These are phyloP conservation scores for Beverwykella pulmonaria DNA, from an alignment of 495 filamentous ascomycete genomes.

Conservation along the genomic window DNA sequence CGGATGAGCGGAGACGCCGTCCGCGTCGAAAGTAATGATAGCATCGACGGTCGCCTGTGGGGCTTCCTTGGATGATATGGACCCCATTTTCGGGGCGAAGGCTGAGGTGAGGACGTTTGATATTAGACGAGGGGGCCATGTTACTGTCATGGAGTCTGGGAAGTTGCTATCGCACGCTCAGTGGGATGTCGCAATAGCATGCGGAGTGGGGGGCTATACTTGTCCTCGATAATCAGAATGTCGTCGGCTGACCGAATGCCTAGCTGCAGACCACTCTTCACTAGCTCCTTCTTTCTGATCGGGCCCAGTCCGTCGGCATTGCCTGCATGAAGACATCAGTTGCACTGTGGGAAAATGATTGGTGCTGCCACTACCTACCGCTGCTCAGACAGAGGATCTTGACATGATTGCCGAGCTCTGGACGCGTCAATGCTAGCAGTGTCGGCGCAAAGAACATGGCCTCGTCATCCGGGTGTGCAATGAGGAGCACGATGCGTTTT, in stretches of 20 bases:
- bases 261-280: conserved; percentile 71
- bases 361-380: conserved; percentile 52
- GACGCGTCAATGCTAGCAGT: conserved; percentile 73
- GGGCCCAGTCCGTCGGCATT: conserved; percentile 86
- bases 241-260: conserved; percentile 73
- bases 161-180: conserved; percentile 58
- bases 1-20: conserved; percentile 80
- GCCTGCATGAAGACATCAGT: conserved; percentile 50
- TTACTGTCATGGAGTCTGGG: conserved; percentile 79
- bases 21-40: conserved; percentile 82
- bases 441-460: conserved; percentile 99
- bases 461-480: conserved; percentile 97
- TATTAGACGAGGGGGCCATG: conserved; percentile 73
- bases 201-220: conserved; percentile 40
- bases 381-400: conserved; percentile 91
- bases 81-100: conserved; percentile 65
- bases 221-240: conserved; percentile 79
- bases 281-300: conserved; percentile 78
- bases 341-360: not conserved
- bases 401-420: conserved; percentile 79
- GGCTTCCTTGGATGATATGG: conserved; percentile 42
- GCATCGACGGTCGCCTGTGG: conserved; percentile 67
- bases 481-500: conserved; percentile 85
- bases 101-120: conserved; percentile 66
- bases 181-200: conserved; percentile 2